Evolutionary conservation across 768 basidiomycete genomes (phyloP), one percentile per base, ranked within the genome.

Genomic region (Heimioporus sp.): DNA sequence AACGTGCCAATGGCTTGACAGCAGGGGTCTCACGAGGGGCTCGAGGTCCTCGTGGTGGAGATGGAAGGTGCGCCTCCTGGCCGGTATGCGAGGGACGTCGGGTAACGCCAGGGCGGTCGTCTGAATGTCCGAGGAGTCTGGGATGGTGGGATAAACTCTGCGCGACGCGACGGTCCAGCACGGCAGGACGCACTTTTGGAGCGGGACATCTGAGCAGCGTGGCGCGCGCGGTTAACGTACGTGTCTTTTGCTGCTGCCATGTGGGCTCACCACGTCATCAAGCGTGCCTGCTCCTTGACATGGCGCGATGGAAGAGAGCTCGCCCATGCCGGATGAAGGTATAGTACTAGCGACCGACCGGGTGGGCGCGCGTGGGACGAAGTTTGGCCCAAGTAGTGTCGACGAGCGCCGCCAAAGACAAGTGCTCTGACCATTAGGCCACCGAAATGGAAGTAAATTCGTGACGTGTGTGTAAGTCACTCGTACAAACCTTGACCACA

Each of bases 11-110:
- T 65, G 54, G 42, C 53, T 65, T 30, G 56, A 58, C 54, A 73
- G 65, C 9, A 80, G 65, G 3, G 78, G 76, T 34, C 51, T 48
- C 10, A 80, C 51, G 37, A 63, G 75, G 17, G 50, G 47, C 21
- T 66, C 60, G 12, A 74, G 52, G 13, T 77, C 73, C 2, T 52
- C 43, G 16, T 65, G 58, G 15, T 35, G 41, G 48, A 79, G 61
- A 55, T 73, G 72, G 32, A 66, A 65, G 7, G 72, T 72, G 21
- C 72, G 69, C 43, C 63, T 64, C 49, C 20, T 73, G 36, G 48
- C 17, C 10, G 73, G 68, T 43, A 67, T 40, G 11, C 31, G 48
- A 11, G 71, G 65, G 17, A 69, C 46, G 11, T 64, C 54, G 21
- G 68, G 69, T 36, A 69, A 37, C 17, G 43, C 47, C 13, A 36